These are phyloP conservation scores for Albophoma yamanashiensis DNA, from an alignment of 2,329 filamentous ascomycete species.

Conservation along the genomic window DNA sequence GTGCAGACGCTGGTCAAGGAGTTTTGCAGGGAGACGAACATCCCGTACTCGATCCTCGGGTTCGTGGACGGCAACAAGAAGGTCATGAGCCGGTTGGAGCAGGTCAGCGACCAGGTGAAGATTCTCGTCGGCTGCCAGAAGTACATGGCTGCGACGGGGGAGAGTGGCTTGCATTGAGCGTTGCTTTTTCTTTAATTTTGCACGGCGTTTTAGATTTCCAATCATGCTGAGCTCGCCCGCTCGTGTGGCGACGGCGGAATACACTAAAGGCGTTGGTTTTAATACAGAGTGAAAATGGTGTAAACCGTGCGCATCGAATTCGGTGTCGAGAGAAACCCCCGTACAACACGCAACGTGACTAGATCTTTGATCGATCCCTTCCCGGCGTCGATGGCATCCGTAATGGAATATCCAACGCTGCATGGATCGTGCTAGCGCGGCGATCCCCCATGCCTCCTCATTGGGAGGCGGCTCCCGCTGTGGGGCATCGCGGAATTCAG, in stretches of 20 bases:
- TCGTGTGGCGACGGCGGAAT: not conserved
- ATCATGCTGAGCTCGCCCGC: not conserved
- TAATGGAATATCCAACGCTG: too few species aligned
- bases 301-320: not conserved
- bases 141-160: constrained; percentile 2
- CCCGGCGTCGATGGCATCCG: too few species aligned
- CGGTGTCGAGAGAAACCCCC: too few species aligned
- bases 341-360: too few species aligned
- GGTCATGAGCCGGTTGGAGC: constrained; percentile 64
- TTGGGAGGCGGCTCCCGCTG: not conserved
- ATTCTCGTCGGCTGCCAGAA: constrained; percentile 64
- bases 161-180: not conserved
- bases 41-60: constrained; percentile 77
- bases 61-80: constrained; percentile 77
- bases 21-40: constrained; percentile 72
- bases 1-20: constrained; percentile 67
- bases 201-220: not conserved
- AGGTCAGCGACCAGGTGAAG: constrained; percentile 69
- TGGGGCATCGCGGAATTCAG: not conserved
- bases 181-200: not conserved
- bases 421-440: too few species aligned
- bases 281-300: too few species aligned
- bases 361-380: too few species aligned
- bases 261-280: too few species aligned
- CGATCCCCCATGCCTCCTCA: not conserved